A percentile compares a stretch with the other conserved stretches of the same genome.
phyloP scores from a whole-genome alignment of 2,329 filamentous ascomycete species.

The Sporothrix brasiliensis region DNA sequence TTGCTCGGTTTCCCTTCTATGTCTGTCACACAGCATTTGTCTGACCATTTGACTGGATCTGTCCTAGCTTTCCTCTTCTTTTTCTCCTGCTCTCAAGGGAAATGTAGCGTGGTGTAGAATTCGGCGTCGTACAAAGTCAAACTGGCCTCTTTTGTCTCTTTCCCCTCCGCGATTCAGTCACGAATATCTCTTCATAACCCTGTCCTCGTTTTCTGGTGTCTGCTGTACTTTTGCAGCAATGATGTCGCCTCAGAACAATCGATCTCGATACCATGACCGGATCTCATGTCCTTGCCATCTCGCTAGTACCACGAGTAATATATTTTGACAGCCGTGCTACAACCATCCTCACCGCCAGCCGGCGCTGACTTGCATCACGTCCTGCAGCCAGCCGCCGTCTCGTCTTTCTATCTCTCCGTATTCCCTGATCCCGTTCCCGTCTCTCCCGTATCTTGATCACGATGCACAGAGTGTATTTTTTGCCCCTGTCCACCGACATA shows the following conservation, averaged over 20 bases:
- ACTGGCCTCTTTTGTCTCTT: no score
- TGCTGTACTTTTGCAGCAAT: no score
- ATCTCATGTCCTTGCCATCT: neutral
- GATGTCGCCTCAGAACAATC: no score
- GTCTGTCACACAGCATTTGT: slow-evolving; percentile 5
- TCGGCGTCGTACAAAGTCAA: no score
- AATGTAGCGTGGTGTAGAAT: no score
- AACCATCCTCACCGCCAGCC: neutral
- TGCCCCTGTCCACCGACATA: neutral
- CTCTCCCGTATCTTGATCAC: slow-evolving; percentile 1
- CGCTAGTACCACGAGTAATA: neutral
- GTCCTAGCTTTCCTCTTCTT: no score
- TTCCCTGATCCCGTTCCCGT: neutral
- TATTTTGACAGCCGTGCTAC: slow-evolving; percentile 15
- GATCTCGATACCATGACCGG: no score
- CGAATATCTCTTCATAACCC: no score
- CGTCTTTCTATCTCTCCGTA: neutral
- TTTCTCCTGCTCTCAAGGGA: neutral
- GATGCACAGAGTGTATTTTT: neutral
- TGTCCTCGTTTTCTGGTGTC: no score
- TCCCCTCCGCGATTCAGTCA: no score
- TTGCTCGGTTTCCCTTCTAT: slow-evolving; percentile 10
- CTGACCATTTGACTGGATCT: neutral
- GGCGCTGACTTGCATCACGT: neutral
- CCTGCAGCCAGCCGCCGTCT: slow-evolving; percentile 12